Evolutionary conservation across 2,329 filamentous ascomycete species (phyloP), one percentile per base, ranked within the genome.

Genomic region (Aspergillus eucalypticola): DNA sequence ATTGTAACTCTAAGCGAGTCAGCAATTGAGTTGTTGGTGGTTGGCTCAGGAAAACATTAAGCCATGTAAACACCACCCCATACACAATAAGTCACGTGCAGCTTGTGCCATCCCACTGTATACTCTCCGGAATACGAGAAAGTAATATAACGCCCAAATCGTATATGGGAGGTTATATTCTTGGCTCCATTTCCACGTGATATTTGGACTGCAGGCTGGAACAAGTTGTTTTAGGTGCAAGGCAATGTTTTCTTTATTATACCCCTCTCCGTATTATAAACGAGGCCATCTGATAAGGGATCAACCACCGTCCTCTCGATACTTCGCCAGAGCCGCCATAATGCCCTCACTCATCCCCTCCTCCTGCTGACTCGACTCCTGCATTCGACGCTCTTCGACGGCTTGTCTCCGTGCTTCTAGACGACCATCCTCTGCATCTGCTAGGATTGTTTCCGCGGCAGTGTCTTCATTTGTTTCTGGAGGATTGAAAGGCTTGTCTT

Each of bases 291-390:
- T 29, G 10, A 11, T 29, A 46, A 48, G 5, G 17, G 10, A 38
- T 72, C 64, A 75, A 11, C 68, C 66, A n/a, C 66, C 65, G 15
- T 68, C 70, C 51, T 76, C 71, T 62, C 86, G 76, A 52, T 88
- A 70, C 65, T 82, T 87, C 51, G 80, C 82, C 54, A 88, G 70
- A 5, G 85, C 86, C 29, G 84, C 83, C 76, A 83, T 81, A 54
- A 88, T 81, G 8, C 85, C 85, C 52, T 86, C 84, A 65, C 79
- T 83, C 61, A 86, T 68, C n/a, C 77, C 75, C 57, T 76, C 75
- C 58, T 76, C 72, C 17, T 81, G 78, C 13, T 80, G 54, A 49
- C 46, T 50, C 13, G 48, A 74, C 49, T 62, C 54, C 29, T 56
- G 62, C 6, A 61, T 21, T 15, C 46, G 46, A 44, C 15, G 25